Base-by-base conservation (phyloP, 2,329 filamentous ascomycete species). In the Fonsecaea monophora region DNA sequence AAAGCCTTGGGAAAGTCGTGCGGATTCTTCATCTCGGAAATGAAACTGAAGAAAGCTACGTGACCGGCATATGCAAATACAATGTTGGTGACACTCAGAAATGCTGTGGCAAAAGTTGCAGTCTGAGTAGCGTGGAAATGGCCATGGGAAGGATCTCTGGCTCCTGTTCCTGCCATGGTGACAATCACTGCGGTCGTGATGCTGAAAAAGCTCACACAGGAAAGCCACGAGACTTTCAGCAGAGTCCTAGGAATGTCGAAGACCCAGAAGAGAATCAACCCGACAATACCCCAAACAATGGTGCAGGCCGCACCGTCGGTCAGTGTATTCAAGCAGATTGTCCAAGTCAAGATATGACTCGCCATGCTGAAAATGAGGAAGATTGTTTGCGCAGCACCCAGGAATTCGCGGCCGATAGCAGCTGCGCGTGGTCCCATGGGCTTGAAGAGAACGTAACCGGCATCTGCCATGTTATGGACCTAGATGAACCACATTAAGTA, bases 321-420 rank as follows among this genome's bases (percentile, higher is more conserved):
- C 60, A 92, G 81, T 59, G 83, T 87, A 72, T 88, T 88, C 77
- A 91, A 85, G 71, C 89, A 89, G 72, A 91, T 89, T 37, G 84
- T 85, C 70, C 91, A 91, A 0, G 89, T 90, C 68, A 92, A 79
- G 60, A 90, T 82, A 77, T 92, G 90, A n/a, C 88, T 90, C 38
- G 85, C 88, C 77, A 90, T 88, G 72, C 90, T 84, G 78, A 92
- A 90, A 63, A 89, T 79, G 45, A 92, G 80, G 76, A 91, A 87
- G 18, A 91, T 77, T 9, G 85, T 79, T 72, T 90, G 88, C 69
- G 85, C 87, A 69, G 81, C 77, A 30, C 87, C 88, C 53, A 90
- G 79, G 37, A 92, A 70, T 75, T 90, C 87, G 68, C 87, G 85
- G 1, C 87, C 88, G 45, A 85, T 79, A 18, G 78, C 79, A 34